Base-by-base conservation (phyloP, 768 basidiomycete genomes). In the Ramaria sp. region DNA sequence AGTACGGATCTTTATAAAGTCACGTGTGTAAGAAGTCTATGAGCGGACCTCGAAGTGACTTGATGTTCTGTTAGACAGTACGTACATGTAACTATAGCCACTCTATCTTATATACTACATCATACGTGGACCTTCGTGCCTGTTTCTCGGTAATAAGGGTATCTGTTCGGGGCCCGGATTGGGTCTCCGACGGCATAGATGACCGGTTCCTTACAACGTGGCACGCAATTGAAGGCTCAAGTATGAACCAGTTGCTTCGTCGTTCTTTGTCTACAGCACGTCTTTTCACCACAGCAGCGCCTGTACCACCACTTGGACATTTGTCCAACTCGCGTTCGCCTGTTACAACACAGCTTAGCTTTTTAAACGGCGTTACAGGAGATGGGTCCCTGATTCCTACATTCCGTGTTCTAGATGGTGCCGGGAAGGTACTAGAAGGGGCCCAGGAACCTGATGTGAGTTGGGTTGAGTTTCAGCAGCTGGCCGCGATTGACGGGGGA, bases 331-430 rank as follows among this genome's bases (percentile, higher is more conserved):
- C 77, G 0, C 68, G 66, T 12, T 84, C 85, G 0, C 83, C 85
- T 17, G 79, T 92, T 43, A 81, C 83, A 7, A 68, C 87, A 13
- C 80, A 78, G 54, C 78, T 89, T 38, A 70, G 82, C 51, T 92
- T 91, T 74, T 85, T 91, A 74, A 91, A 91, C 68, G 80, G 88
- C 0, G 81, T 91, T 30, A 79, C 78, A 37, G 73, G 73, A 9
- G 78, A 76, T 42, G 74, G 76, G 13, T 73, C 75, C 20, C 78
- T 78, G 63, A 91, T 95, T 62, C 90, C 93, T 3, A 89, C 91
- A 4, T 95, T 84, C 70, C 78, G 93, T 51, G 78, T 96, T 0
- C 70, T 97, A 31, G 93, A 93, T 69, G 85, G 90, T 30, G 72
- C 79, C 52, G 94, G 93, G 2, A 70, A 79, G 61, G 79, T 81